Evolutionary conservation across 179 eudicot species (phyloP).

Genomic region (Heliamphora pulchella): DNA sequence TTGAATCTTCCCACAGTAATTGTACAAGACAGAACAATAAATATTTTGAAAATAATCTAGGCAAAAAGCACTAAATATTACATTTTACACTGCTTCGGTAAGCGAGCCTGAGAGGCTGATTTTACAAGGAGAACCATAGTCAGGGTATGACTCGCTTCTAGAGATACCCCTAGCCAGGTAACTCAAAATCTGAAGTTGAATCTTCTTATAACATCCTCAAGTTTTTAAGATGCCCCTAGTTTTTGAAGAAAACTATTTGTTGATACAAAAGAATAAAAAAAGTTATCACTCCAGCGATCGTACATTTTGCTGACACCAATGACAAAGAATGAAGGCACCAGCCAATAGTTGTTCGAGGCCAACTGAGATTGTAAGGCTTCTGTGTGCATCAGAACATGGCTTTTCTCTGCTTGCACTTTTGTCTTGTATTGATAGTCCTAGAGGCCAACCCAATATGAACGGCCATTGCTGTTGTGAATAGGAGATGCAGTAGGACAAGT

Average conservation of each 20-base stretch:
- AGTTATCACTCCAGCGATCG: background rate
- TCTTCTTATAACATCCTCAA: background rate
- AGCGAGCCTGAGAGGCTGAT: too few relatives aligned
- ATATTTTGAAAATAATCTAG: too few relatives aligned
- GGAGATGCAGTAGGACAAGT: conserved; percentile 58
- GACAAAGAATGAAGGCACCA: background rate
- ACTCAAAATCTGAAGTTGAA: background rate
- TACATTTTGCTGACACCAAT: background rate
- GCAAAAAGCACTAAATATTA: too few relatives aligned
- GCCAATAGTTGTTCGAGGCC: background rate
- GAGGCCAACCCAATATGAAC: conserved; percentile 97
- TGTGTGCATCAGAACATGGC: background rate
- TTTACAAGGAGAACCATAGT: too few relatives aligned
- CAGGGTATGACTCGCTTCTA: too few relatives aligned
- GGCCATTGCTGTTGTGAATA: conserved; percentile 78
- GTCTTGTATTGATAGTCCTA: conserved; percentile 16
- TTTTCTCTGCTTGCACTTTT: background rate
- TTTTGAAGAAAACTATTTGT: background rate
- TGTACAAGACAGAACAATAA: too few relatives aligned
- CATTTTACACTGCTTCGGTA: too few relatives aligned
- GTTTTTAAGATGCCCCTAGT: background rate
- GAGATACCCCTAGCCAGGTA: background rate
- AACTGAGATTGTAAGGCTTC: background rate
- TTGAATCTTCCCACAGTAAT: too few relatives aligned
- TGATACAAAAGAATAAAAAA: background rate